phyloP scores from a whole-genome alignment of 345 rosid genomes.

The Linum usitatissimum region DNA sequence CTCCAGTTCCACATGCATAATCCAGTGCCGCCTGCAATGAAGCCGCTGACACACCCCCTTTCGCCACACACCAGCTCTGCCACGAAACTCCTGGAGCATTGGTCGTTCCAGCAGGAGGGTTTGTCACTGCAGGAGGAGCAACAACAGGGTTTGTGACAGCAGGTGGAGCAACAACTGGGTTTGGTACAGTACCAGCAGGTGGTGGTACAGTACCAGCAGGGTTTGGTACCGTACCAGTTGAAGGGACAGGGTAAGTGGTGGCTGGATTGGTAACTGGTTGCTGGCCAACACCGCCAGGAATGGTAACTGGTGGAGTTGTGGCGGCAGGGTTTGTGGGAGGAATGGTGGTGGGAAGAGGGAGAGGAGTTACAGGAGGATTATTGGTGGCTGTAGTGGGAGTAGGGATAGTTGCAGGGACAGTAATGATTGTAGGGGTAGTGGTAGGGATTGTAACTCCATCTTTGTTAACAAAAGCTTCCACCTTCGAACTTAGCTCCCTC shows the following conservation, averaged over 20 bases:
- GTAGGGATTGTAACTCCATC: constrained; percentile 29
- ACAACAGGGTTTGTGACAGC: constrained; percentile 32
- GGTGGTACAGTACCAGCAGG: constrained; percentile 13
- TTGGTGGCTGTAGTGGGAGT: constrained; percentile 25
- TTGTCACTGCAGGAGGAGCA: constrained; percentile 36
- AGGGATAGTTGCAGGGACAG: constrained; percentile 41
- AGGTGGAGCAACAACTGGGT: constrained; percentile 28
- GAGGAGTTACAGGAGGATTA: too few relatives aligned
- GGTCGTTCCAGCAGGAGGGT: constrained; percentile 17
- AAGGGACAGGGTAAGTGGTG: constrained; percentile 41
- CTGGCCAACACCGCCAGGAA: constrained; percentile 25
- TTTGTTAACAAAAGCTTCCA: constrained; percentile 19
- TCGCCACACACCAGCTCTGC: constrained; percentile 88
- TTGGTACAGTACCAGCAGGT: constrained; percentile 36
- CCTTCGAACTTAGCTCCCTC: constrained; percentile 22
- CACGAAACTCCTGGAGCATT: constrained; percentile 59
- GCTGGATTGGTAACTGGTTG: constrained; percentile 61
- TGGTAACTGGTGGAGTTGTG: constrained; percentile 33
- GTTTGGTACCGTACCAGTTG: neutral
- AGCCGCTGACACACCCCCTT: constrained; percentile 42
- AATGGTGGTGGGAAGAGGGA: constrained; percentile 16
- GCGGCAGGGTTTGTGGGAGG: constrained; percentile 36
- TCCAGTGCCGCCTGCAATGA: constrained; percentile 68
- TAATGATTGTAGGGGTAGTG: constrained; percentile 48
- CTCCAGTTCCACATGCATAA: constrained; percentile 86